phyloP scores from a whole-genome alignment of 148 eudicot species.

The Nepenthes mirabilis region DNA sequence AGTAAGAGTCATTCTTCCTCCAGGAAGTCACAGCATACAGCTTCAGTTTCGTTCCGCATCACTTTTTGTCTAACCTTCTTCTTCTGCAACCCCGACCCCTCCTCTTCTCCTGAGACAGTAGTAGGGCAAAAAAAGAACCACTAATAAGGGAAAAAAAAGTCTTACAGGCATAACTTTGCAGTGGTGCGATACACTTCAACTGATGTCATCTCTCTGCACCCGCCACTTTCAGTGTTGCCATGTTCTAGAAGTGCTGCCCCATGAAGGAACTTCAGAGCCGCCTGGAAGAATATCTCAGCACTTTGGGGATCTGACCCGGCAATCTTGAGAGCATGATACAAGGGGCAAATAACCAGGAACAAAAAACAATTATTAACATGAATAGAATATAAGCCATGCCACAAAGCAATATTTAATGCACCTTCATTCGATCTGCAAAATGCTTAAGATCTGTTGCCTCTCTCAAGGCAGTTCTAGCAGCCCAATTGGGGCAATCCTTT shows the following conservation, averaged over 20 bases:
- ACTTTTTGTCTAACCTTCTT: no score
- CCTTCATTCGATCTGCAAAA: constrained; percentile 38
- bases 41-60: no score
- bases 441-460: constrained; percentile 36
- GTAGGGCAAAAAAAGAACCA: background rate
- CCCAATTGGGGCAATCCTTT: constrained; percentile 12
- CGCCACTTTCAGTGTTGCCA: constrained; percentile 18
- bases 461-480: constrained; percentile 29
- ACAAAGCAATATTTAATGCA: background rate
- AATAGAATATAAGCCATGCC: background rate
- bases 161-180: constrained; percentile 42
- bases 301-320: constrained; percentile 6
- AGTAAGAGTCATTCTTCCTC: no score
- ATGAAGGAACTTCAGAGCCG: constrained; percentile 42
- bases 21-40: no score
- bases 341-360: background rate
- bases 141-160: background rate
- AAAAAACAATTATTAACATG: background rate
- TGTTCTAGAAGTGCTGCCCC: constrained; percentile 39
- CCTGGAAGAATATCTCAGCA: constrained; percentile 35
- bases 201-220: constrained; percentile 19
- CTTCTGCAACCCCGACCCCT: no score
- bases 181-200: constrained; percentile 26
- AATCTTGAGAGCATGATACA: constrained; percentile 5
- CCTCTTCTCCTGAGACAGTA: background rate